Percentiles rank a stretch among this genome's conserved stretches.
Conservation (phyloP, 306 rosid species). For the Prunus mume region DNA sequence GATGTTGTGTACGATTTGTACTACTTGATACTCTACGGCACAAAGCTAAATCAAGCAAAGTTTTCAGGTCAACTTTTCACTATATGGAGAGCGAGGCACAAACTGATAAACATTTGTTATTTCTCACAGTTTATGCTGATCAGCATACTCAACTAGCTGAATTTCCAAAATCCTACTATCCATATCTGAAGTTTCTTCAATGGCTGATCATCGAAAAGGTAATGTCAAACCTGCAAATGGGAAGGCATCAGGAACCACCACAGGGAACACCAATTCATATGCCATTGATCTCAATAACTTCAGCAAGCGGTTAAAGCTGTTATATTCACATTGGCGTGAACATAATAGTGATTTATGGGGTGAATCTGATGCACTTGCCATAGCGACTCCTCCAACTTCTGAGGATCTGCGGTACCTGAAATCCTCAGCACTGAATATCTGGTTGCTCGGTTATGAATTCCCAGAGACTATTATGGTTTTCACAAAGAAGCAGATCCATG, state of each 20-base stretch:
- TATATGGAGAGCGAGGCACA: neutral
- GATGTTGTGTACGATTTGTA: neutral
- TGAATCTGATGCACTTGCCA: constrained; percentile 19
- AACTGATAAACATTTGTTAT: constrained; percentile 8
- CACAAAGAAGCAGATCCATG: constrained; percentile 35
- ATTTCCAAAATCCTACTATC: neutral
- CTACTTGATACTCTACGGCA: no score
- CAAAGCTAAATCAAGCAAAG: neutral
- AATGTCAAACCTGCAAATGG: constrained; percentile 20
- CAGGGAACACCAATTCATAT: constrained; percentile 9
- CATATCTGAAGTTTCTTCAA: constrained; percentile 1
- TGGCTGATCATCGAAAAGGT: constrained; percentile 29
- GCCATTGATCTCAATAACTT: constrained; percentile 26
- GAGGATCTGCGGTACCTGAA: constrained; percentile 41
- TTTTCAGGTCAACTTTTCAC: constrained; percentile 7
- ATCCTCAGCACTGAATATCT: constrained; percentile 32
- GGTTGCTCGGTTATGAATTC: constrained; percentile 36
- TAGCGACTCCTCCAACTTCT: constrained; percentile 37
- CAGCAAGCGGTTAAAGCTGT: constrained; percentile 22
- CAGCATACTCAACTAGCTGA: constrained; percentile 10
- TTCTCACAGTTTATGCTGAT: constrained; percentile 25
- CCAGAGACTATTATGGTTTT: constrained; percentile 38
- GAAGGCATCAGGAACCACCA: constrained; percentile 18
- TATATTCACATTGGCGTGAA: constrained; percentile 29
- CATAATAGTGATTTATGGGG: constrained; percentile 24